Evolutionary conservation across 371 early-diverging fungal genomes (phyloP).

Genomic region (Scutellospora calospora): DNA sequence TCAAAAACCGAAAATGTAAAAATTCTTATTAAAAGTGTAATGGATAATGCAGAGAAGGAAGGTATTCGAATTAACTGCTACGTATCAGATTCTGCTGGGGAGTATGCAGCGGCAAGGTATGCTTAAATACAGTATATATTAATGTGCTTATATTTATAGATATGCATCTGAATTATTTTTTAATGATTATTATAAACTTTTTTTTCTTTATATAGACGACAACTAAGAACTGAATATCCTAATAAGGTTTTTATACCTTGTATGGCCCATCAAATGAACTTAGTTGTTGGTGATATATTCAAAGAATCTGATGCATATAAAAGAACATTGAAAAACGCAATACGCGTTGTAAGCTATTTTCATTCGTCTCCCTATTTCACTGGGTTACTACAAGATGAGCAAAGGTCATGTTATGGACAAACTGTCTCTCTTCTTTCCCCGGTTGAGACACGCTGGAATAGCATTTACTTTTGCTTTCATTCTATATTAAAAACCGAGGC

Average conservation of each 20-base stretch:
- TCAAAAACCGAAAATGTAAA: slow-evolving; percentile 15
- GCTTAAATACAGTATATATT: slow-evolving; percentile 13
- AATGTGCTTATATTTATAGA: background rate
- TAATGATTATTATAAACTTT: slow-evolving; percentile 7
- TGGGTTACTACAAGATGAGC: slow-evolving; percentile 10
- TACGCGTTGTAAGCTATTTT: slow-evolving; percentile 13
- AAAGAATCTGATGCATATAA: slow-evolving; percentile 17
- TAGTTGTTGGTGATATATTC: slow-evolving; percentile 13
- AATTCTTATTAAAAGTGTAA: slow-evolving; percentile 25
- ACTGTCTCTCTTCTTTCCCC: background rate
- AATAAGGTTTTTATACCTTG: slow-evolving; percentile 31
- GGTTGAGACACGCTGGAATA: background rate
- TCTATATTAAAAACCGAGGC: slow-evolving; percentile 1
- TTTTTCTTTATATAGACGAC: background rate
- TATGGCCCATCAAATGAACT: slow-evolving; percentile 34
- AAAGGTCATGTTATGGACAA: background rate
- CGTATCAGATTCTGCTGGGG: slow-evolving; percentile 17
- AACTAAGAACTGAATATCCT: slow-evolving; percentile 5
- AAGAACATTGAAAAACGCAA: slow-evolving; percentile 11
- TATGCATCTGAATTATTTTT: too few relatives aligned
- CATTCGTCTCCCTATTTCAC: background rate
- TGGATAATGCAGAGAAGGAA: background rate
- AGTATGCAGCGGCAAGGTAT: slow-evolving; percentile 16
- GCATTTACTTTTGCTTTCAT: slow-evolving; percentile 20
- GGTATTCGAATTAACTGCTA: slow-evolving; percentile 11